phyloP scores from a whole-genome alignment of 2,329 filamentous ascomycete genomes.

The Atkinsonella texensis region DNA sequence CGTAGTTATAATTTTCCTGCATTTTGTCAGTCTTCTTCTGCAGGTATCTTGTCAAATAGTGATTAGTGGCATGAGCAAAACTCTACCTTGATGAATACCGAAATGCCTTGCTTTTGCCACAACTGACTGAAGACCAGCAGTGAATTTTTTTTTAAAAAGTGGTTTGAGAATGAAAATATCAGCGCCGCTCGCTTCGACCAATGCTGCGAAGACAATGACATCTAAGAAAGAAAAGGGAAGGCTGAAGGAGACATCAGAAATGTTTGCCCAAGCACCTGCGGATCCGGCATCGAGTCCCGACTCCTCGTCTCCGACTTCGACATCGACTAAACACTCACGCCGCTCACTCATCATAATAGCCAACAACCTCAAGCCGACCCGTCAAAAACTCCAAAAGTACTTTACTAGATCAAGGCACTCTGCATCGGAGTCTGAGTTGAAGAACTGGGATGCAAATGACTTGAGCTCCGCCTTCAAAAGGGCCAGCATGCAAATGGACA shows the following conservation, averaged over 20 bases:
- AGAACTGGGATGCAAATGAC: slow-evolving; percentile 14
- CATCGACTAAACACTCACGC: background rate
- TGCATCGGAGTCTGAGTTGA: slow-evolving; percentile 15
- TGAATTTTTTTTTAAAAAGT: background rate
- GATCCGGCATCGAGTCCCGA: background rate
- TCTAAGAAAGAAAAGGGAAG: background rate
- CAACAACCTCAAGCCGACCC: slow-evolving; percentile 14
- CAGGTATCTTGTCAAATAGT: background rate
- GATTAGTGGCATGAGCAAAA: background rate
- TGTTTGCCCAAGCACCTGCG: slow-evolving; percentile 1
- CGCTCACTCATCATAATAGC: slow-evolving; percentile 9
- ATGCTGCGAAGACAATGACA: background rate
- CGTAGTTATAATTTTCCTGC: background rate
- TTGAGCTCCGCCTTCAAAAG: slow-evolving; percentile 5
- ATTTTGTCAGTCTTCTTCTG: background rate
- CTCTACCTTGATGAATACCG: background rate
- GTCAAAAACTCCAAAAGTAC: slow-evolving; percentile 20
- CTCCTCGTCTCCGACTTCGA: slow-evolving; percentile 1
- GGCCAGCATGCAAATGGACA: slow-evolving; percentile 7
- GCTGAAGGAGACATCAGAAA: background rate
- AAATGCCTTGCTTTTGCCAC: background rate
- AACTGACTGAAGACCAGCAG: background rate
- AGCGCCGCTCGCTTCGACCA: background rate
- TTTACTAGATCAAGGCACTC: slow-evolving; percentile 16
- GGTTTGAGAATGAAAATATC: background rate